A percentile compares a stretch with the other conserved stretches of the same genome.
These are phyloP conservation scores for Saccharomyces pastorianus DNA, from an alignment of 1,139 yeast species.

Conservation along the genomic window DNA sequence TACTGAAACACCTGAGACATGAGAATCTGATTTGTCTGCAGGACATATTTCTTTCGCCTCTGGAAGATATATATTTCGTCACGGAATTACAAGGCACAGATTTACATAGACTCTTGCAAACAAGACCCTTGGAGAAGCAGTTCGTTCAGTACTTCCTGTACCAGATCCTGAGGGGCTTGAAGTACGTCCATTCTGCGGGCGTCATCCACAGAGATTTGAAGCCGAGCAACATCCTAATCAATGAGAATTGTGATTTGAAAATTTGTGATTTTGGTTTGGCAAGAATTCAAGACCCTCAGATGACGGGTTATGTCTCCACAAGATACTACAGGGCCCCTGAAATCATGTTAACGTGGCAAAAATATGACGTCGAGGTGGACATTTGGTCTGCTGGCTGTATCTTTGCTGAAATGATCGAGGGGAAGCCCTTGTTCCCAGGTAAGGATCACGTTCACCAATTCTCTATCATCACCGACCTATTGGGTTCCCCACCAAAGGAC, in stretches of 20 bases:
- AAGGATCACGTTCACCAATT: conserved; percentile 98
- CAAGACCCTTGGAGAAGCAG: conserved; percentile 91
- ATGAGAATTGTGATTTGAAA: conserved; percentile 91
- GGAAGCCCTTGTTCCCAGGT: conserved; percentile 97
- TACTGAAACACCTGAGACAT: conserved; percentile 86
- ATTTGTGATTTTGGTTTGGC: conserved; percentile 97
- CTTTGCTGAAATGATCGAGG: conserved; percentile 97
- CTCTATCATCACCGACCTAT: conserved; percentile 86
- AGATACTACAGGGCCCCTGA: conserved; percentile 55
- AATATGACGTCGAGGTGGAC: conserved; percentile 97
- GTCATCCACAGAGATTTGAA: conserved; percentile 37
- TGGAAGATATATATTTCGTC: conserved; percentile 94
- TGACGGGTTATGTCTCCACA: conserved; percentile 98
- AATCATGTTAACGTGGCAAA: conserved; percentile 89
- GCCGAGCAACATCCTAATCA: conserved; percentile 86
- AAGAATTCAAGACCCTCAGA: conserved; percentile 94
- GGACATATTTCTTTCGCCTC: conserved; percentile 88
- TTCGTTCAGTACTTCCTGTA: conserved; percentile 93
- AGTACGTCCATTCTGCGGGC: conserved; percentile 94
- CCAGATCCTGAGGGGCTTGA: conserved; percentile 86
- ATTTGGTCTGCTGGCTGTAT: conserved; percentile 99
- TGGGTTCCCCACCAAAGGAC: conserved; percentile 95
- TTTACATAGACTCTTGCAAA: conserved; percentile 78
- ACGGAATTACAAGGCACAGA: conserved; percentile 97
- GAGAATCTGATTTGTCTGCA: conserved; percentile 89